Evolutionary conservation across 352 stramenopile species (phyloP).

Genomic region (Peronospora destructor): DNA sequence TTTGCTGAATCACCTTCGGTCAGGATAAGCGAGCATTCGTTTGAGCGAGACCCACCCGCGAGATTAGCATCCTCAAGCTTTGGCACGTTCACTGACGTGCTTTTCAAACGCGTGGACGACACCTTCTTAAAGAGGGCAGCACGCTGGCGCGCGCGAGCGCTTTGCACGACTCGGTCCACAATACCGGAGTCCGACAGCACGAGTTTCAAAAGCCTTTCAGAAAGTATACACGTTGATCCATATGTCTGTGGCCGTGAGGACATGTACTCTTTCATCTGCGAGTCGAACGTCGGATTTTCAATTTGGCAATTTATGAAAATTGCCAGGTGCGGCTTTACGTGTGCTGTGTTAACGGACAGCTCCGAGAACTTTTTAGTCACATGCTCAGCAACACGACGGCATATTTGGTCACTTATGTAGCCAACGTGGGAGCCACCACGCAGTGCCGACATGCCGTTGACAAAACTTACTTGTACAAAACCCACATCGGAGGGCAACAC

Average conservation of each 20-base stretch:
- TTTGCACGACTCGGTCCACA: constrained; percentile 90
- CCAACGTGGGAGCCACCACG: constrained; percentile 96
- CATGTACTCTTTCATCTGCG: constrained; percentile 99
- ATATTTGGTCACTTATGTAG: constrained; percentile 81
- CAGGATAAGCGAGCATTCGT: constrained; percentile 96
- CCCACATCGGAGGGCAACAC: constrained; percentile 86
- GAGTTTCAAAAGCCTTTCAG: constrained; percentile 92
- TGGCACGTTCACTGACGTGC: constrained; percentile 85
- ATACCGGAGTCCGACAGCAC: constrained; percentile 93
- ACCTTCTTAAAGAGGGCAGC: constrained; percentile 91
- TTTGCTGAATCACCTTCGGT: constrained; percentile 99
- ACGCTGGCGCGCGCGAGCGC: constrained; percentile 91
- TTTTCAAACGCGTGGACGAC: constrained; percentile 46
- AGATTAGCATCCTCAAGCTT: constrained; percentile 99
- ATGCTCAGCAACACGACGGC: constrained; percentile 87
- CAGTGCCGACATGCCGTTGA: constrained; percentile 97
- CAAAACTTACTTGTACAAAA: constrained; percentile 98
- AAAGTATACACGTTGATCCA: constrained; percentile 87
- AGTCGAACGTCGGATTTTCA: constrained; percentile 99
- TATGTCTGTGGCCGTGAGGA: constrained; percentile 87
- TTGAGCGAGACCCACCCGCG: constrained; percentile 87
- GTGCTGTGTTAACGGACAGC: constrained; percentile 84
- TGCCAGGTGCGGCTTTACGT: constrained; percentile 97
- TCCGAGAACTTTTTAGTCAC: constrained; percentile 96
- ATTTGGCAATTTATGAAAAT: constrained; percentile 99